phyloP scores from a whole-genome alignment of 371 early-diverging fungal genomes.

The Zancudomyces culisetae region DNA sequence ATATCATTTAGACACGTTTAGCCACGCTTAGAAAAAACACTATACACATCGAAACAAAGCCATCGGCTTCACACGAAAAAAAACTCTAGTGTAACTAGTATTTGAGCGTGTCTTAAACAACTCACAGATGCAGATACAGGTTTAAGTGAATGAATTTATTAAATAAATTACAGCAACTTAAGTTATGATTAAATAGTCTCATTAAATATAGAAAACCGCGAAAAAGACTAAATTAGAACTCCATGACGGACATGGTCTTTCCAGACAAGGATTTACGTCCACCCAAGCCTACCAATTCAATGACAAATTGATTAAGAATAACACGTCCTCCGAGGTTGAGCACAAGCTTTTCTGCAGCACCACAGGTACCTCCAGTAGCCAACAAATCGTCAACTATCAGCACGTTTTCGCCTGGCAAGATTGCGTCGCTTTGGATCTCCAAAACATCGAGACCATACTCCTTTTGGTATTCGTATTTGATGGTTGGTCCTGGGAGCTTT shows the following conservation, averaged over 20 bases:
- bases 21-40: too few species aligned
- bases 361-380: conserved; percentile 85
- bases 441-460: conserved; percentile 92
- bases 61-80: too few species aligned
- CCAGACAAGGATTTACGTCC: conserved; percentile 59
- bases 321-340: conserved; percentile 50
- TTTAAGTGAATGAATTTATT: too few species aligned
- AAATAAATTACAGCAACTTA: too few species aligned
- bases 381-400: conserved; percentile 89
- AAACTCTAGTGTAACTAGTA: too few species aligned
- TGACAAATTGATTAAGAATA: conserved; percentile 70
- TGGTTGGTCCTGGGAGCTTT: conserved; percentile 74
- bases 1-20: too few species aligned
- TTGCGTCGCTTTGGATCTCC: conserved; percentile 70
- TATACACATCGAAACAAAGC: too few species aligned
- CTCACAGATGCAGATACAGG: too few species aligned
- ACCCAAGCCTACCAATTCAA: conserved; percentile 70
- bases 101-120: too few species aligned
- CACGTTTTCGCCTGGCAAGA: conserved; percentile 67
- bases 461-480: conserved; percentile 58
- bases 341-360: conserved; percentile 69
- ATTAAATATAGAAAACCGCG: too few species aligned
- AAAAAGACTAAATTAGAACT: too few species aligned
- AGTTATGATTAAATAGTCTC: too few species aligned
- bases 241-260: conserved; percentile 70